Conservation (phyloP, 768 basidiomycete species). For the Lentinula guzmanii region DNA sequence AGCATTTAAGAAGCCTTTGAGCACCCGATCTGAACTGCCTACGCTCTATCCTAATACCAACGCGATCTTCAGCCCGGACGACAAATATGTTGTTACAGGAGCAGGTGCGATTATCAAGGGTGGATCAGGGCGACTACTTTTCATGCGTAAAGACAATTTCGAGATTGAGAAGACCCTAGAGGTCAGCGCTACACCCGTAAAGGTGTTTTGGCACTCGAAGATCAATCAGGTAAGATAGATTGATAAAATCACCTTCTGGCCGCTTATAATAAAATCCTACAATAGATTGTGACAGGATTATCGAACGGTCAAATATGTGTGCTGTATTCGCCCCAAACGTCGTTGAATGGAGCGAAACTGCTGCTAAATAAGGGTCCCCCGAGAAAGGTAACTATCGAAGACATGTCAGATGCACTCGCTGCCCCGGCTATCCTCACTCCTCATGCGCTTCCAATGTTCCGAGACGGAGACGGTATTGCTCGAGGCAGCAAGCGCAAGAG, state of each 20-base stretch:
- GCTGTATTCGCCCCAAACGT: slow-evolving; percentile 87
- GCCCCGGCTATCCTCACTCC: slow-evolving; percentile 90
- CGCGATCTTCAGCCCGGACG: slow-evolving; percentile 92
- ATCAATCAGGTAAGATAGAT: slow-evolving; percentile 82
- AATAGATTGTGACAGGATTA: slow-evolving; percentile 79
- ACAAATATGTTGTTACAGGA: slow-evolving; percentile 84
- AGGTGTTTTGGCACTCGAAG: slow-evolving; percentile 90
- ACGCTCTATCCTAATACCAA: slow-evolving; percentile 92
- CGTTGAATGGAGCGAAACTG: slow-evolving; percentile 89
- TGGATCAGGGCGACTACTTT: slow-evolving; percentile 63
- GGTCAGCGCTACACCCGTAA: slow-evolving; percentile 78
- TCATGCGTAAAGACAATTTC: slow-evolving; percentile 66
- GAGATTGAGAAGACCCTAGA: slow-evolving; percentile 62
- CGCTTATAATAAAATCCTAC: background rate
- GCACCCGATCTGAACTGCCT: slow-evolving; percentile 52
- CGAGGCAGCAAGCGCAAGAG: slow-evolving; percentile 80
- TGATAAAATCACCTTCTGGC: slow-evolving; percentile 5
- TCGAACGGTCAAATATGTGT: slow-evolving; percentile 86
- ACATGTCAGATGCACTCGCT: slow-evolving; percentile 81
- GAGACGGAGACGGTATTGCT: slow-evolving; percentile 67
- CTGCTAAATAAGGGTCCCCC: slow-evolving; percentile 83
- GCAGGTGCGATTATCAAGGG: slow-evolving; percentile 63
- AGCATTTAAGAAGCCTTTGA: slow-evolving; percentile 85
- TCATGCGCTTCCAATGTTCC: slow-evolving; percentile 88
- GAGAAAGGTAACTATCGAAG: slow-evolving; percentile 76